These are phyloP conservation scores for Dactylellina sp. DNA, from an alignment of 2,329 filamentous ascomycete genomes.

Conservation along the genomic window DNA sequence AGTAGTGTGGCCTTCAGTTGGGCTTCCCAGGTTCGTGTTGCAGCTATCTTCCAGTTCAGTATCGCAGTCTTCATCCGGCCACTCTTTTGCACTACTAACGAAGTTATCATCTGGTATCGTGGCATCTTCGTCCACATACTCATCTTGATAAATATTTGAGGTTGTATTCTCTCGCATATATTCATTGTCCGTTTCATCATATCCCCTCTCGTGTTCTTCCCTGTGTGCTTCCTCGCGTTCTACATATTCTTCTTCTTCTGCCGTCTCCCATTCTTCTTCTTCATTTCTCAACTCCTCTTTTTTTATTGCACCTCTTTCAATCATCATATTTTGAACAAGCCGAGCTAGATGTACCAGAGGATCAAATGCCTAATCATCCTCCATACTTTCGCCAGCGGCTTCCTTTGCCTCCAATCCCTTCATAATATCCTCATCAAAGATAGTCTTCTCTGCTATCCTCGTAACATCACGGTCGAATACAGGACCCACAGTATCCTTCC, in stretches of 20 bases:
- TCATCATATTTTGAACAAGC: not conserved
- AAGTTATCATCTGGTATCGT: not conserved
- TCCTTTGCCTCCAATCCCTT: constrained; percentile 59
- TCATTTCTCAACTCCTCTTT: not conserved
- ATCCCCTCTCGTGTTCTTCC: not conserved
- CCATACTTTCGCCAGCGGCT: constrained; percentile 59
- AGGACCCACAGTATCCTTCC: constrained; percentile 89
- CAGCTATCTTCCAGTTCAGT: not conserved
- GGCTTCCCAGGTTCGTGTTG: not conserved
- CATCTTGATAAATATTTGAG: not conserved
- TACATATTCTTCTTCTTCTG: not conserved
- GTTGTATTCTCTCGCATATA: not conserved
- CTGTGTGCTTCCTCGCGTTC: not conserved
- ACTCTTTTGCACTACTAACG: not conserved
- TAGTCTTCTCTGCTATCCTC: constrained; percentile 58
- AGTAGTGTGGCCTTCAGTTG: not conserved
- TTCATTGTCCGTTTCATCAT: not conserved
- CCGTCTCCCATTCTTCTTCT: not conserved
- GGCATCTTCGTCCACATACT: constrained; percentile 6
- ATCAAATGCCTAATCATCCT: constrained; percentile 53
- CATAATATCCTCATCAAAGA: constrained; percentile 58
- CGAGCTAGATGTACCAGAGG: constrained; percentile 5
- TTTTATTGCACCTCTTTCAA: not conserved
- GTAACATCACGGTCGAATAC: constrained; percentile 81
- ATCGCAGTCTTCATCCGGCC: not conserved